Percentiles rank a stretch among this genome's conserved stretches.
phyloP scores from a whole-genome alignment of 2,329 filamentous ascomycete genomes.

The Ilyonectria mors-panacis region DNA sequence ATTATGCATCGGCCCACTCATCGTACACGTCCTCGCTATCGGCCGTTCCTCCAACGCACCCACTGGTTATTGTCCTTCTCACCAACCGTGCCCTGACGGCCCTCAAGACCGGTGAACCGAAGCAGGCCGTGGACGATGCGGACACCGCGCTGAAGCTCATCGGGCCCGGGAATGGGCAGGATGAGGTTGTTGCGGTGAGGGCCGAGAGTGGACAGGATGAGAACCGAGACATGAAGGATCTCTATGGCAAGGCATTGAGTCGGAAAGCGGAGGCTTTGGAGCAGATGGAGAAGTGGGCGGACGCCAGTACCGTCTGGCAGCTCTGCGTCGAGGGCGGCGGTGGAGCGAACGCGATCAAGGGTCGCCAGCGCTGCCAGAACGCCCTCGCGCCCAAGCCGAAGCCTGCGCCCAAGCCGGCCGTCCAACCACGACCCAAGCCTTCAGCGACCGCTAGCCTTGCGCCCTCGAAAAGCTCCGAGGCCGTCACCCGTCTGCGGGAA shows the following conservation, averaged over 20 bases:
- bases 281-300: slow-evolving; percentile 93
- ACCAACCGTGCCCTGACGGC: slow-evolving; percentile 93
- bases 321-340: slow-evolving; percentile 87
- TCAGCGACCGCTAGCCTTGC: slow-evolving; percentile 56
- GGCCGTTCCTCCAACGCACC: slow-evolving; percentile 83
- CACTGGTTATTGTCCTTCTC: slow-evolving; percentile 88
- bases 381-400: slow-evolving; percentile 81
- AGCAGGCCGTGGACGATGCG: slow-evolving; percentile 87
- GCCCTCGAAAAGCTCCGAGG: slow-evolving; percentile 74
- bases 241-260: slow-evolving; percentile 93
- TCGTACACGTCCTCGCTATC: slow-evolving; percentile 85
- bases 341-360: slow-evolving; percentile 86
- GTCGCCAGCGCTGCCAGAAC: slow-evolving; percentile 90
- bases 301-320: slow-evolving; percentile 86
- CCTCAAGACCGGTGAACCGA: slow-evolving; percentile 92
- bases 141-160: slow-evolving; percentile 86
- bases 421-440: slow-evolving; percentile 63
- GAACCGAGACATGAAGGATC: slow-evolving; percentile 89
- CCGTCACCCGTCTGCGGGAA: slow-evolving; percentile 84
- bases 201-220: slow-evolving; percentile 70
- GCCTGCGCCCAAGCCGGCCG: slow-evolving; percentile 60
- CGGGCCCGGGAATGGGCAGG: slow-evolving; percentile 82
- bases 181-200: slow-evolving; percentile 81
- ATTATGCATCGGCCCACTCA: slow-evolving; percentile 88
- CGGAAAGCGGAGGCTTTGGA: slow-evolving; percentile 97